A percentile compares a stretch with the other conserved stretches of the same genome.
Evolutionary conservation across 2,329 filamentous ascomycete species (phyloP).

Genomic region (Beauveria rudraprayagi): DNA sequence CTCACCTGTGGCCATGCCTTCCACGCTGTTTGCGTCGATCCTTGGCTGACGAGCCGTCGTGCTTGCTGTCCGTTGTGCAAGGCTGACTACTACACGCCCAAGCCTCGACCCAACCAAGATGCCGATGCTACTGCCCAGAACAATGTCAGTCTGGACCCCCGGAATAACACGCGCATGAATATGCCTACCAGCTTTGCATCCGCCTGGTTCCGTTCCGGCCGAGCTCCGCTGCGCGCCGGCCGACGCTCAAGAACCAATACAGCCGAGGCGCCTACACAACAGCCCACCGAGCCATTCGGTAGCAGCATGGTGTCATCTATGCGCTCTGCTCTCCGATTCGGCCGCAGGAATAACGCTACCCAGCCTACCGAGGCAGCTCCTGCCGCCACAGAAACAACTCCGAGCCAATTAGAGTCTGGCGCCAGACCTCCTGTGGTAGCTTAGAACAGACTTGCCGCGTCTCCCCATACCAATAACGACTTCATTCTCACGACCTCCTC

Average conservation of each 20-base stretch:
- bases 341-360: constrained; percentile 20
- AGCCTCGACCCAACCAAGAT: constrained; percentile 58
- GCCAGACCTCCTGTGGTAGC: not conserved
- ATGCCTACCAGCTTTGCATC: constrained; percentile 35
- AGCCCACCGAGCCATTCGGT: constrained; percentile 14
- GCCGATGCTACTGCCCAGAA: constrained; percentile 28
- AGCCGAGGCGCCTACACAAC: not conserved
- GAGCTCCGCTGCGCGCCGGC: not conserved
- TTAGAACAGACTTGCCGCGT: not conserved
- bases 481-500: not conserved
- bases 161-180: constrained; percentile 38
- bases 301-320: constrained; percentile 25
- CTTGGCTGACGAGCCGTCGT: constrained; percentile 88
- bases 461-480: not conserved
- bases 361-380: constrained; percentile 13
- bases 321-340: constrained; percentile 25
- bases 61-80: constrained; percentile 98
- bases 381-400: constrained; percentile 26
- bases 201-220: constrained; percentile 27
- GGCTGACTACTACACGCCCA: constrained; percentile 93
- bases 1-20: constrained; percentile 96
- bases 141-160: constrained; percentile 23
- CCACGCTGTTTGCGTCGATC: constrained; percentile 90
- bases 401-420: constrained; percentile 40
- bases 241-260: constrained; percentile 1